Base-by-base conservation (phyloP, 306 rosid genomes). In the Pachyrhizus erosus region DNA sequence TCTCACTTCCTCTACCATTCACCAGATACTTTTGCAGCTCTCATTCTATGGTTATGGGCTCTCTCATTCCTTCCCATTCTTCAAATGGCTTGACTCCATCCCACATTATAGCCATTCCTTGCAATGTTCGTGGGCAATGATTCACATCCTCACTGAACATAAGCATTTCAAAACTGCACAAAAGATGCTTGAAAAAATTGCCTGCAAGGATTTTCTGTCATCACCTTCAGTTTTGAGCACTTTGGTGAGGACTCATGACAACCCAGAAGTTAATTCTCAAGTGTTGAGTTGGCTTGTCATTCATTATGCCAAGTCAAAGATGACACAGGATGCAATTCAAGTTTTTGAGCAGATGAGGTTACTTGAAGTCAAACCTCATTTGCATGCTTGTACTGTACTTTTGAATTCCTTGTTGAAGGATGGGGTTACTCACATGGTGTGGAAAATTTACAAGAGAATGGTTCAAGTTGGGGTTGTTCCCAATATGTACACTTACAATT, bases 261-360 rank as follows among this genome's bases (percentile, higher is more conserved):
- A 89, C 84, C 83, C 81, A 0, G 93, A 90, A 79, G 92, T 85
- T 55, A 90, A 87, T 87, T 87, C 97, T 0, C 98, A 95, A 24
- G 86, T 95, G 73, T 87, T 95, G 90, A 95, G 98, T 73, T 93
- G 97, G 98, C 91, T 95, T 64, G 88, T 95, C 80, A 91, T 91
- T 48, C 77, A 65, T 83, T 93, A 87, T 75, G 89, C 90, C 0
- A 88, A 88, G 65, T 88, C 73, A 10, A 91, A 83, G 92, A 82
- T 87, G 97, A 85, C 83, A 76, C 88, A 87, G 23, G 97, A 93
- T 52, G 97, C 98, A 51, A 65, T 90, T 76, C 93, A 90, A 74
- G 98, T 95, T 73, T 86, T 93, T 45, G 98, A 88, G 84, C 89
- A 85, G 75, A 93, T 95, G 97, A 87, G 88, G 84, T 65, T 84